Evolutionary conservation across 805 yeast genomes (phyloP), one percentile per base, ranked within the genome.

Genomic region (Schwanniomyces polymorphus): DNA sequence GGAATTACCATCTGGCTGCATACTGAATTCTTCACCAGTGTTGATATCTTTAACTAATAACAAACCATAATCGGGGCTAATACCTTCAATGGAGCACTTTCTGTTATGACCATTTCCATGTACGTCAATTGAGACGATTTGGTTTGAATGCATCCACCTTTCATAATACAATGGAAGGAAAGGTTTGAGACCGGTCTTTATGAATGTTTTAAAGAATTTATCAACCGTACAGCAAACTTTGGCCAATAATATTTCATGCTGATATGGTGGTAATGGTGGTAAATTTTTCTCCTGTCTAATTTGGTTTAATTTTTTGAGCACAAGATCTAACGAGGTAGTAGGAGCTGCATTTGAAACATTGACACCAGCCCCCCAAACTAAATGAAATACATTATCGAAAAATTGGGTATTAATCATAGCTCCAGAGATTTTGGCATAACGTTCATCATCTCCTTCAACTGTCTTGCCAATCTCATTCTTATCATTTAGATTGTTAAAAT

Each of bases 1-100:
- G 3, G 97, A 89, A 63, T 94, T 94, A 0, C 99, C 99, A 65
- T 94, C 99, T 0, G 99, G 98, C 64, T 91, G 97, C 41, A 94
- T 69, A 55, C 89, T 86, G 53, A 78, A 84, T 4, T 59, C 70
- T 37, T 71, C 75, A 0, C 89, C 88, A 1, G 85, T 81, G 42
- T 79, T 78, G 7, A 84, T 63, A 52, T 88, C 96, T 49, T 81
- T 84, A 2, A 88, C 99, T 11, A 84, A 66, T 48, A 94, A 68
- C 69, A 91, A 72, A 0, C 99, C 99, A 65, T 85, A 87, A 46
- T 91, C 96, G 2, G 75, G 71, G 0, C 96, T 85, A 39, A 94
- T 91, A 1, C 99, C 99, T 35, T 75, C 68, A 42, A 94, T 82
- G 37, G 70, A 75, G 7, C 96, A 94, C 42, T 76, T 72, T 26